Percentiles rank a stretch among this genome's conserved stretches.
Evolutionary conservation across 169 alveolate species (phyloP).

Genomic region (Babesia ovis): DNA sequence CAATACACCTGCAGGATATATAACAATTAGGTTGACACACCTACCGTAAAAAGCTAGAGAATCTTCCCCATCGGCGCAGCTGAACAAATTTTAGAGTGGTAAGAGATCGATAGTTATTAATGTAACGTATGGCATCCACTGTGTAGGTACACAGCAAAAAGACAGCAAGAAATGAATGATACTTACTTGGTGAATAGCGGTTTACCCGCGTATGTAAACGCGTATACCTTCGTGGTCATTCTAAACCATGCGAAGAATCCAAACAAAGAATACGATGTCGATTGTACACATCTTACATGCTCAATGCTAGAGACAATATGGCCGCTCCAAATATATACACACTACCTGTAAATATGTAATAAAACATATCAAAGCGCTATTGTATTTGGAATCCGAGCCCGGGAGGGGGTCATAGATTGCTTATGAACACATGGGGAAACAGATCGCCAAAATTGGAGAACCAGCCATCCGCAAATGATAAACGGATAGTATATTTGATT

Average conservation of each 20-base stretch:
- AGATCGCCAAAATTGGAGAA: background rate
- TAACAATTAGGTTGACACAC: background rate
- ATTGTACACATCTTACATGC: background rate
- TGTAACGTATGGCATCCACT: background rate
- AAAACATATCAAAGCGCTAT: background rate
- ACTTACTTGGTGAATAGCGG: slow-evolving; percentile 66
- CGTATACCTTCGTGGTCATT: slow-evolving; percentile 53
- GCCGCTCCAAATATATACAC: background rate
- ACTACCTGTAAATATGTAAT: background rate
- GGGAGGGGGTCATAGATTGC: background rate
- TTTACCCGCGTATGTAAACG: slow-evolving; percentile 68
- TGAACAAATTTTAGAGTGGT: background rate
- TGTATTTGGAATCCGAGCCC: background rate
- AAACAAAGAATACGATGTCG: background rate
- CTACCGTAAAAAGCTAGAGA: slow-evolving; percentile 66
- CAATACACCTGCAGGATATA: slow-evolving; percentile 35
- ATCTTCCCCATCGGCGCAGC: slow-evolving; percentile 61
- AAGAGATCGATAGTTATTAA: no score
- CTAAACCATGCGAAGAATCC: background rate
- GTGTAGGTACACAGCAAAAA: background rate
- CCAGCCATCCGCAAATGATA: no score
- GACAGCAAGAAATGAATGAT: background rate
- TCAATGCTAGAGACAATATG: background rate
- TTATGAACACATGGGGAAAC: background rate
- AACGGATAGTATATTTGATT: no score